These are phyloP conservation scores for Sindora glabra DNA, from an alignment of 306 rosid genomes.

Conservation along the genomic window DNA sequence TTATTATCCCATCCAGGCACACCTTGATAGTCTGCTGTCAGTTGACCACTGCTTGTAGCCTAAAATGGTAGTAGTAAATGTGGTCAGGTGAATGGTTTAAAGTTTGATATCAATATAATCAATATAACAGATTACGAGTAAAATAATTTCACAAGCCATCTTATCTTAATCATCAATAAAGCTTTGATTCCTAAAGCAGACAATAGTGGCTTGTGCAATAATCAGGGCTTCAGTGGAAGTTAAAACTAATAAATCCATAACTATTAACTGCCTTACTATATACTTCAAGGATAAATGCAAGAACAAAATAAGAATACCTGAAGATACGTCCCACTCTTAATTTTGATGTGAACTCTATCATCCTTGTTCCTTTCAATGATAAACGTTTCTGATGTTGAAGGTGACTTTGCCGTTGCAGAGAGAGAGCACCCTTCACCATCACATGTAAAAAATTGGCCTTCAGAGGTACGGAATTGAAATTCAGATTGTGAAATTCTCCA, in stretches of 20 bases:
- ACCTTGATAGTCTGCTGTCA: constrained; percentile 63
- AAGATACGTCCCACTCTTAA: constrained; percentile 45
- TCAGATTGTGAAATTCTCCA: constrained; percentile 74
- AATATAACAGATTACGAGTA: not conserved
- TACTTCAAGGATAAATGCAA: no score
- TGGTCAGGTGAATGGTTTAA: constrained; percentile 9
- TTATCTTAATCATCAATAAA: not conserved
- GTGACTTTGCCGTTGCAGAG: constrained; percentile 50
- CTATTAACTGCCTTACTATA: not conserved
- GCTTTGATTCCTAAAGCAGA: not conserved
- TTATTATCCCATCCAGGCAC: constrained; percentile 87
- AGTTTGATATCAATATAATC: constrained; percentile 7
- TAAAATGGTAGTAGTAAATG: constrained; percentile 19
- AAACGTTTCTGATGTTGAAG: constrained; percentile 54
- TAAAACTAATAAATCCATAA: not conserved
- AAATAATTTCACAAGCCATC: constrained; percentile 3
- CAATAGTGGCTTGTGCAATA: not conserved
- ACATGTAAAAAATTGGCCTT: constrained; percentile 75
- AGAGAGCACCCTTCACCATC: constrained; percentile 49
- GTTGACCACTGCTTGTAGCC: constrained; percentile 60
- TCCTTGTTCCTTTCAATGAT: constrained; percentile 42
- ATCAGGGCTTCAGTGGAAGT: not conserved
- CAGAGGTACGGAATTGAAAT: constrained; percentile 56
- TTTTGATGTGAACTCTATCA: constrained; percentile 58
- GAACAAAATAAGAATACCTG: constrained; percentile 57